phyloP scores from a whole-genome alignment of 805 yeast species.

The Teunomyces stri region DNA sequence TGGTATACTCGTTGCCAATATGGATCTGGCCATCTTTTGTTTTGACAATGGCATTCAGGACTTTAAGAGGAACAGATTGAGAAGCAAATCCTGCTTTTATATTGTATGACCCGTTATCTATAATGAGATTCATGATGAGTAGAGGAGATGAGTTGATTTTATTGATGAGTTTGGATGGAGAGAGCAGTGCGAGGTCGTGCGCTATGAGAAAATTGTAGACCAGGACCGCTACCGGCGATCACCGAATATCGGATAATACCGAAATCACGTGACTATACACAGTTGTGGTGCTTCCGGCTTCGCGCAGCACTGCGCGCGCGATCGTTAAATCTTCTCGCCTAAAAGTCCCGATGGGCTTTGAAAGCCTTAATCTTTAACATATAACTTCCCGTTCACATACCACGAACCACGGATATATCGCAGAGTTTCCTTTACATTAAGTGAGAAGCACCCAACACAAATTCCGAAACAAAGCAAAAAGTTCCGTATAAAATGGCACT shows the following conservation, averaged over 20 bases:
- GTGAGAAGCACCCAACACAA: background rate
- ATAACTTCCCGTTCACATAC: too few species aligned
- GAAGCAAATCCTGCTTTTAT: slow-evolving; percentile 51
- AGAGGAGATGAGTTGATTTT: background rate
- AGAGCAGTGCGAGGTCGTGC: background rate
- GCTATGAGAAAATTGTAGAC: background rate
- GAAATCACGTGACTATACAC: background rate
- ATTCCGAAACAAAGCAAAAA: background rate
- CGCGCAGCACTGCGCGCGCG: too few species aligned
- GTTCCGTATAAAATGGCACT: slow-evolving; percentile 11
- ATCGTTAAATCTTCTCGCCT: too few species aligned
- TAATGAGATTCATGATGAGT: slow-evolving; percentile 40
- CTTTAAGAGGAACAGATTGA: slow-evolving; percentile 14
- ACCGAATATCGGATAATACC: background rate
- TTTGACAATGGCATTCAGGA: slow-evolving; percentile 69
- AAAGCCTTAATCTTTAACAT: too few species aligned
- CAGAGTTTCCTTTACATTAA: too few species aligned
- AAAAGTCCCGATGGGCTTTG: too few species aligned
- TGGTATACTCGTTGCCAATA: slow-evolving; percentile 65
- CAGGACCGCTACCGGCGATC: background rate
- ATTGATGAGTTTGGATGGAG: background rate
- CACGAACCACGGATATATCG: too few species aligned
- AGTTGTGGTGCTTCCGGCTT: too few species aligned
- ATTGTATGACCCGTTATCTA: slow-evolving; percentile 89
- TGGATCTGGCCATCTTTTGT: slow-evolving; percentile 73